These are phyloP conservation scores for Monilinia vaccinii-corymbosi DNA, from an alignment of 2,329 filamentous ascomycete genomes.

Conservation along the genomic window DNA sequence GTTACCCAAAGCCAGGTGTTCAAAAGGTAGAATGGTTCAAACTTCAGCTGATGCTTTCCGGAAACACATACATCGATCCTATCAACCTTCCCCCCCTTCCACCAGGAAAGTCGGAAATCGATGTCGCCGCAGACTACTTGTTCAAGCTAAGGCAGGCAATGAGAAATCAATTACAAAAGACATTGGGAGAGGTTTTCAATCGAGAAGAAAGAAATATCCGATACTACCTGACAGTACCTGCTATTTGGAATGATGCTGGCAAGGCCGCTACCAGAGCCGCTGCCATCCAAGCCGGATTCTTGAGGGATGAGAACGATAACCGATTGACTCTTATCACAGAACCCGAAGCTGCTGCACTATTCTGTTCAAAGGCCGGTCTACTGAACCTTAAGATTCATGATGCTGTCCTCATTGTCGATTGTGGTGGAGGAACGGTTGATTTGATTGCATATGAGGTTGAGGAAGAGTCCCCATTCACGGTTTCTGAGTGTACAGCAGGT, in stretches of 20 bases:
- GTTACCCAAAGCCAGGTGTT: constrained; percentile 94
- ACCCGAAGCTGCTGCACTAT: constrained; percentile 92
- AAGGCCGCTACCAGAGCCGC: constrained; percentile 94
- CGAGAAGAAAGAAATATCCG: constrained; percentile 95
- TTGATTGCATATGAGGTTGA: constrained; percentile 98
- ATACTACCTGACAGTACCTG: constrained; percentile 97
- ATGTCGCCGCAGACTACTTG: constrained; percentile 97
- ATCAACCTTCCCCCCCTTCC: constrained; percentile 97
- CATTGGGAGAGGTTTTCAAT: constrained; percentile 93
- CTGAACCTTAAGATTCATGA: constrained; percentile 97
- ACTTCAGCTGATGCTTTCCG: constrained; percentile 95
- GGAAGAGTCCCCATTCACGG: constrained; percentile 93
- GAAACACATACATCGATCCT: constrained; percentile 97
- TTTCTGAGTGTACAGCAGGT: constrained; percentile 92
- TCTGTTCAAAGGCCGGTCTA: constrained; percentile 93
- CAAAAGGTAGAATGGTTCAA: constrained; percentile 99
- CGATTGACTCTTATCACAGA: constrained; percentile 89
- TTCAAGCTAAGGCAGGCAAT: constrained; percentile 97
- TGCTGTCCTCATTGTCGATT: constrained; percentile 96
- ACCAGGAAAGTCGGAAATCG: constrained; percentile 96
- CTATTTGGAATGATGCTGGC: constrained; percentile 98
- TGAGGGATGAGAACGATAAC: constrained; percentile 96
- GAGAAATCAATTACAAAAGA: constrained; percentile 92
- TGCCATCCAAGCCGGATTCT: constrained; percentile 92
- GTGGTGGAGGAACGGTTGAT: constrained; percentile 96